Conservation (phyloP, 2,329 filamentous ascomycete species). For the Trichoderma semiorbis region DNA sequence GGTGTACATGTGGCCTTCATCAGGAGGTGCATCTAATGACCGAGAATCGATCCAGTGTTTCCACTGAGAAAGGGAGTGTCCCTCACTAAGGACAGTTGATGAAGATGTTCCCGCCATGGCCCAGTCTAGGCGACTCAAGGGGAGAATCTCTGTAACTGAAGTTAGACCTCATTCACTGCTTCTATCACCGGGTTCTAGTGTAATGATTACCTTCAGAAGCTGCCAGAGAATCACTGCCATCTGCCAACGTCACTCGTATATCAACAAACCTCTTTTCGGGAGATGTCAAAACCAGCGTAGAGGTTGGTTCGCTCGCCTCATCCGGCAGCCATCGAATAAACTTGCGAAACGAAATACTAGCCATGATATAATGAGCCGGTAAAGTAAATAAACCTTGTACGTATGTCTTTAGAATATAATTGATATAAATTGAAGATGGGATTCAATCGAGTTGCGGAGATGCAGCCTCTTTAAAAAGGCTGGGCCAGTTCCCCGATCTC, state of each 20-base stretch:
- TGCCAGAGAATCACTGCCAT: background rate
- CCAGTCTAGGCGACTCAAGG: conserved; percentile 54
- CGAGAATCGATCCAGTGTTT: conserved; percentile 59
- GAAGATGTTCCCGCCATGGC: conserved; percentile 58
- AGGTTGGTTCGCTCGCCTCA: conserved; percentile 55
- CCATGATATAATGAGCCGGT: conserved; percentile 31
- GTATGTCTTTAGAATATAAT: too few species aligned
- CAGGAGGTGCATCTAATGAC: conserved; percentile 37
- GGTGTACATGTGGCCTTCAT: conserved; percentile 56
- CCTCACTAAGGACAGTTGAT: conserved; percentile 30
- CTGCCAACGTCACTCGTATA: conserved; percentile 48
- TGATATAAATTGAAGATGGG: background rate
- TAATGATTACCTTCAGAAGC: background rate
- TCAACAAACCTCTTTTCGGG: conserved; percentile 58
- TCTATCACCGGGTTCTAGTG: too few species aligned
- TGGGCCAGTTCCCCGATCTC: background rate
- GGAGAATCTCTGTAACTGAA: conserved; percentile 19
- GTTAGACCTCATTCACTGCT: background rate
- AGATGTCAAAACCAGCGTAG: conserved; percentile 62
- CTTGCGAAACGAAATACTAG: conserved; percentile 53
- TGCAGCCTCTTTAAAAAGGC: background rate
- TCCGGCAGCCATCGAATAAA: conserved; percentile 58
- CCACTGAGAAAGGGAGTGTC: conserved; percentile 44
- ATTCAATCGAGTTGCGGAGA: background rate
- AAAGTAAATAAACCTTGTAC: background rate